phyloP scores from a whole-genome alignment of 495 filamentous ascomycete species.

The Elaphomyces granulatus region DNA sequence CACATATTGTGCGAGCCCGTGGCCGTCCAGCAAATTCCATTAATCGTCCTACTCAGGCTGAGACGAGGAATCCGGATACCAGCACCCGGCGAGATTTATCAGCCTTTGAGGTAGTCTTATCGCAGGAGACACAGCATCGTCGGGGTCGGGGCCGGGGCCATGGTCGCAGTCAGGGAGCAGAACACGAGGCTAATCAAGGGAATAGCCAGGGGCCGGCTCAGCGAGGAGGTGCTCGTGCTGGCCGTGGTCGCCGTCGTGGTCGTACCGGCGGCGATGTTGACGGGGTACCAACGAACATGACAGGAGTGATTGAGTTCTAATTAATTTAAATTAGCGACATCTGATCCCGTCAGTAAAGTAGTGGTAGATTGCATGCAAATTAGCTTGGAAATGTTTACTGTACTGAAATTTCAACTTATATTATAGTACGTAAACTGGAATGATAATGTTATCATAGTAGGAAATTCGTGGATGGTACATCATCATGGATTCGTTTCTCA shows the following conservation, averaged over 20 bases:
- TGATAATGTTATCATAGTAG: neutral
- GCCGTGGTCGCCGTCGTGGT: no score
- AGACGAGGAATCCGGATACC: neutral
- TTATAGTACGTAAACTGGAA: neutral
- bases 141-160: neutral
- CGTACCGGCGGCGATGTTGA: neutral
- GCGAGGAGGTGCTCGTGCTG: neutral
- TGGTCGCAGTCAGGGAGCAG: neutral
- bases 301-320: neutral
- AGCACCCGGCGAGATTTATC: neutral
- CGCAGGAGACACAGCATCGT: neutral
- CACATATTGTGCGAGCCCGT: neutral
- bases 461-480: no score
- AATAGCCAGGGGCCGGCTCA: neutral
- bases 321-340: neutral
- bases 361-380: neutral
- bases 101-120: neutral
- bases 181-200: neutral
- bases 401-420: no score
- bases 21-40: neutral
- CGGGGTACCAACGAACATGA: neutral
- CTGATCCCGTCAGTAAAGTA: neutral
- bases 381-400: neutral
- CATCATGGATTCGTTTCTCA: no score
- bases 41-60: neutral